Evolutionary conservation across 2,329 filamentous ascomycete genomes (phyloP), one percentile per base, ranked within the genome.

Genomic region (Iodosphaeria phyllophila): DNA sequence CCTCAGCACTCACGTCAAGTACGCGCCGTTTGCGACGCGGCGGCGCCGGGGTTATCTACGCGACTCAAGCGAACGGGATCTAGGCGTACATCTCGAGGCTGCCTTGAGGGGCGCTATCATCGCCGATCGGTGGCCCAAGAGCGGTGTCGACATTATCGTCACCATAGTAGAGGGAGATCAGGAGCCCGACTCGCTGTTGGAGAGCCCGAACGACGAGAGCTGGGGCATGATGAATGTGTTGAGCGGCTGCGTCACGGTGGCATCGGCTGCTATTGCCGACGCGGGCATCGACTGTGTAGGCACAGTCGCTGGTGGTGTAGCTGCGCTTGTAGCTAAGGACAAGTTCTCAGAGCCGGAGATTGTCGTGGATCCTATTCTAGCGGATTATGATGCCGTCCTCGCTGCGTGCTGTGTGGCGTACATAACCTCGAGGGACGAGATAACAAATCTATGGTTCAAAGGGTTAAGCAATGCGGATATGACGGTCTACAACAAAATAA

Each of bases 61-160:
- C 23, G 86, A 95, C 46, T 62, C 74, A 10, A 74, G 65, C 32
- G 89, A 98, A 53, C 68, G 84, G 25, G 89, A 98, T 44, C 61
- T 98, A 2, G 80, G 80, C 8, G 76, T 84, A 8, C 86, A 95
- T 46, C 58, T 98, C 3, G 84, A 95, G 49, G 86, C 82, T 10
- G 84, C 89, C 14, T 59, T 98, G 25, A 68, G 83, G 17, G 86
- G 86, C 1, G 78, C 82, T 6, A 72, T 95, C 25, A 86, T 95
- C 42, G 83, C 82, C 9, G 84, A 93, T 45, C 64, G 86, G 29
- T 98, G 86, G 80, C 89, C 89, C n/a, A 98, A 98, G 58, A 92
- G 82, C 46, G 84, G 82, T 22, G 74, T 92, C n/a, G 89, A 98
- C 45, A 74, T 98, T 20, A 74, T 92, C 11, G 71, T 98, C 24